Evolutionary conservation across 805 yeast genomes (phyloP), one percentile per base, ranked within the genome.

Genomic region (Saturnispora serradocipensis): DNA sequence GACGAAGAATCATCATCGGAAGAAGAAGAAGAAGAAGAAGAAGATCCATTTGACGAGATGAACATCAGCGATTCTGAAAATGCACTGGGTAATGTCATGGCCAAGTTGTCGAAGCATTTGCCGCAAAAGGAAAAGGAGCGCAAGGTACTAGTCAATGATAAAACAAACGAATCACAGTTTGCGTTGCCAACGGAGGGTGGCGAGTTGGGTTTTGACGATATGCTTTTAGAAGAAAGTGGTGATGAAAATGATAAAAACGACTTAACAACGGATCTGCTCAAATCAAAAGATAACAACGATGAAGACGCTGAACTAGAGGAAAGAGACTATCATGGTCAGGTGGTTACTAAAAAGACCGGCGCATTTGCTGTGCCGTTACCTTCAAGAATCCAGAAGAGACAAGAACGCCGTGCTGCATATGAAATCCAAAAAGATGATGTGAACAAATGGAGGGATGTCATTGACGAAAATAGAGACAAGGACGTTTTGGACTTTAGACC

Each of bases 361-460:
- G 75, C 91, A 1, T 69, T 88, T 46, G 77, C 84, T 0, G 82
- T 88, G 11, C 97, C 98, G 2, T 73, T 89, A 50, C 96, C 97
- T 1, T 79, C 81, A 60, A 80, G 95, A 58, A 82, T 91, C 51
- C 95, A 89, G 67, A 79, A 86, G 59, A 80, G 93, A 63, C 78
- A 84, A 58, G 96, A 90, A 59, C 78, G 98, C 63, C 76, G 74
- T 52, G 97, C 91, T 2, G 98, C 99, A 0, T 90, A 86, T 65
- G 95, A 87, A 52, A 77, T 93, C 34, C 81, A 97, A 44, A 88
- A 84, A 58, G 85, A 84, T 43, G 96, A 93, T 63, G 86, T 91
- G 5, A 75, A 80, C 53, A 86, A 84, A 67, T 93, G 99, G 98
- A 78, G 82, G 50, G 96, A 89, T 48, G 78, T 84, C 0, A 88